Conservation (phyloP, 129 eudicot species). For the Centaurea solstitialis region DNA sequence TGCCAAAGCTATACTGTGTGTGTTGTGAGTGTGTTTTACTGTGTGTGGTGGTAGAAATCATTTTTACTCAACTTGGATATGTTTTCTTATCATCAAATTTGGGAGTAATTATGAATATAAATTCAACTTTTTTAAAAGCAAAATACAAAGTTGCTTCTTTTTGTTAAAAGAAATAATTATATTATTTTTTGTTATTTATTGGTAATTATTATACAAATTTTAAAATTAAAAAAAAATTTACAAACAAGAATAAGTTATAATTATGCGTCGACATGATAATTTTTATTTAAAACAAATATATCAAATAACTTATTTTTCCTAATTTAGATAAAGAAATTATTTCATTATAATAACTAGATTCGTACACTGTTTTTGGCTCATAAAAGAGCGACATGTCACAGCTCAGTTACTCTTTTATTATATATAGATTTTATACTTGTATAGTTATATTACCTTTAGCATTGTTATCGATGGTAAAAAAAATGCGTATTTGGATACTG, state of each 20-base stretch:
- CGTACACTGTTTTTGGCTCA: too few relatives aligned
- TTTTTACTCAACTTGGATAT: conserved; percentile 31
- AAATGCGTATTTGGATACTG: too few relatives aligned
- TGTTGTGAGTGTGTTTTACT: conserved; percentile 16
- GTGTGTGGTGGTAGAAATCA: conserved; percentile 28
- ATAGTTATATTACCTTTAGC: too few relatives aligned
- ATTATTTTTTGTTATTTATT: background rate
- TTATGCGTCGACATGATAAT: background rate
- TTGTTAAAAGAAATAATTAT: background rate
- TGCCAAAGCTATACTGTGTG: background rate
- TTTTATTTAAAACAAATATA: too few relatives aligned
- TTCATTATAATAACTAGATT: too few relatives aligned
- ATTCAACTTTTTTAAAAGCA: conserved; percentile 28
- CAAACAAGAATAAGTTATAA: background rate
- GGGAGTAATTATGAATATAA: conserved; percentile 14
- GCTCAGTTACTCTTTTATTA: too few relatives aligned
- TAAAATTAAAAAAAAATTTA: background rate
- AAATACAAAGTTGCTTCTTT: background rate
- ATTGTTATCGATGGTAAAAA: too few relatives aligned
- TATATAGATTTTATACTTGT: too few relatives aligned
- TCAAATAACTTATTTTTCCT: background rate
- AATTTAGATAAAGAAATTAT: too few relatives aligned
- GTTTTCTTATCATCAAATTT: conserved; percentile 19
- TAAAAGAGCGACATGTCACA: too few relatives aligned
- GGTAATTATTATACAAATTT: background rate